phyloP scores from a whole-genome alignment of 495 filamentous ascomycete genomes.

The Aspergillus cavernicola region DNA sequence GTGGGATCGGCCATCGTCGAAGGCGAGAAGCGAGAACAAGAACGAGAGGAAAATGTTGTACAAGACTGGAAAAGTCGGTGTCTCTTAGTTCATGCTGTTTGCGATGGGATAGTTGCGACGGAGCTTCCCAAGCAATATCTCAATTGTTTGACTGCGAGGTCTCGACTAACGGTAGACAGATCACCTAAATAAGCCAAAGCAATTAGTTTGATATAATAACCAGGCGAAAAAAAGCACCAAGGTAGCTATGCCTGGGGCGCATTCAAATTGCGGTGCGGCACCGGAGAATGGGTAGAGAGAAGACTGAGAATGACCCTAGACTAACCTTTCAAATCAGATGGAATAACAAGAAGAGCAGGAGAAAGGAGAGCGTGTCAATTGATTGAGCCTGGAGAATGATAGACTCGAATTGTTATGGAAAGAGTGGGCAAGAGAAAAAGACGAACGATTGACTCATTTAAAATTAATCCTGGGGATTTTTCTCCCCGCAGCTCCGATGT shows the following conservation, averaged over 20 bases:
- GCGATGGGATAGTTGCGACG: conserved; percentile 1
- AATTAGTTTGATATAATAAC: background rate
- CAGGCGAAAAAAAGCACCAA: background rate
- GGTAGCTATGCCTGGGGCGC: background rate
- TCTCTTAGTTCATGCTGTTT: conserved; percentile 37
- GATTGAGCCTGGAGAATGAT: conserved; percentile 1
- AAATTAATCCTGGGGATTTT: conserved; percentile 10
- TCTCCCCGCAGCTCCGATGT: conserved; percentile 34
- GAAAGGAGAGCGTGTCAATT: background rate
- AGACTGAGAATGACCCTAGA: conserved; percentile 1
- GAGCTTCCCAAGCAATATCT: background rate
- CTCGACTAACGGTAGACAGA: background rate
- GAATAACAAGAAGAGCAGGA: background rate
- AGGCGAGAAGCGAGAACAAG: background rate
- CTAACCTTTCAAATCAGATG: conserved; percentile 8
- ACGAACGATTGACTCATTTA: conserved; percentile 22
- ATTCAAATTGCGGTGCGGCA: conserved; percentile 1
- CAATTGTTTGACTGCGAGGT: background rate
- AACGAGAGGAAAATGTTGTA: conserved; percentile 3
- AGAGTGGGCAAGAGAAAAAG: conserved; percentile 5
- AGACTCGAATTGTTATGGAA: background rate
- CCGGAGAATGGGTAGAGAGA: conserved; percentile 3
- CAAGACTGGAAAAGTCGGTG: conserved; percentile 3
- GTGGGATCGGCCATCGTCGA: conserved; percentile 40
- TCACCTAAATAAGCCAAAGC: background rate